phyloP scores from a whole-genome alignment of 306 rosid genomes.

The Cucumis hystrix region DNA sequence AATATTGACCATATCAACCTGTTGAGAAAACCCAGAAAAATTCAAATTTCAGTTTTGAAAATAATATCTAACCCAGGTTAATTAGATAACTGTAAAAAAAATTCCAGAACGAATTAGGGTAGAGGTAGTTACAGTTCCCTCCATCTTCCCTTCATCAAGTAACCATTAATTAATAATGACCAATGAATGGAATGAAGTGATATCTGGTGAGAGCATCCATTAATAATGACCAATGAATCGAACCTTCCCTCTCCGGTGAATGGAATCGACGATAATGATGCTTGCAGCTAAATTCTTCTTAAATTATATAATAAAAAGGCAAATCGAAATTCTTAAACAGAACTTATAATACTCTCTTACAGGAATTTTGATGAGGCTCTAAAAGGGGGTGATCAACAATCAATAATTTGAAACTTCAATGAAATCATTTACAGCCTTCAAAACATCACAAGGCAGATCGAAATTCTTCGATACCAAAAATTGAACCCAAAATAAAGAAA shows the following conservation, averaged over 20 bases:
- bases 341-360: neutral
- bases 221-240: neutral
- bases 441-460: neutral
- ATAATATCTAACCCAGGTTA: neutral
- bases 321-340: no score
- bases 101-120: neutral
- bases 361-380: no score
- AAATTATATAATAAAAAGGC: neutral
- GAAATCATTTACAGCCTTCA: neutral
- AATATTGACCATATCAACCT: slow-evolving; percentile 79
- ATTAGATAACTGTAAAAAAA: neutral
- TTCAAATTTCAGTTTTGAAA: neutral
- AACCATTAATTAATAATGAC: neutral
- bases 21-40: neutral
- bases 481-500: neutral
- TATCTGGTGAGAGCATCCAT: neutral
- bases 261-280: neutral
- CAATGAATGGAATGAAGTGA: neutral
- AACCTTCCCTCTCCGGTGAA: neutral
- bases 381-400: neutral
- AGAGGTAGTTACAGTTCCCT: neutral
- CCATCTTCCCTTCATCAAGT: neutral
- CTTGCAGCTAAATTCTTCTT: neutral
- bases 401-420: no score
- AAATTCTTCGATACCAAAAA: neutral